These are phyloP conservation scores for Xenosphaeropsis pyriputrescens DNA, from an alignment of 2,329 filamentous ascomycete genomes.

Conservation along the genomic window DNA sequence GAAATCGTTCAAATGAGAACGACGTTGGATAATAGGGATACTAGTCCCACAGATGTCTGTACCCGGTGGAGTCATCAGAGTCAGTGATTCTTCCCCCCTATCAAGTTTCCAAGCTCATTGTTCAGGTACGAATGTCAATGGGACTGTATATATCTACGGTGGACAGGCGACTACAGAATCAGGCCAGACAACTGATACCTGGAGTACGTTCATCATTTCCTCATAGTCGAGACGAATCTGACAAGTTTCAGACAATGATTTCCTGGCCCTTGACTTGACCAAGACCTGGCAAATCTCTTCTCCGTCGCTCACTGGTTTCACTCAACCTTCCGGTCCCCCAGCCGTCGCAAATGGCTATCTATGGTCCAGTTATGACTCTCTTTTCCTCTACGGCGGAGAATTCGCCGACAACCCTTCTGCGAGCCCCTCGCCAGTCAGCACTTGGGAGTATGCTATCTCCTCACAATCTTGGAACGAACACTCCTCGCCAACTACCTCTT, in stretches of 20 bases:
- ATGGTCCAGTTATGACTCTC: conserved; percentile 55
- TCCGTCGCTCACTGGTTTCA: conserved; percentile 45
- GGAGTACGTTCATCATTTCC: conserved; percentile 38
- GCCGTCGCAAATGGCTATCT: conserved; percentile 59
- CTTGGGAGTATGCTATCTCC: conserved; percentile 57
- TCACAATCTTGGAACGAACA: conserved; percentile 48
- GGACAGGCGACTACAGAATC: conserved; percentile 44
- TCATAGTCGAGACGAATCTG: too few species aligned
- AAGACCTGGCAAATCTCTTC: conserved; percentile 55
- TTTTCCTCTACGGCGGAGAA: conserved; percentile 63
- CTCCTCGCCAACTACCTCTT: conserved; percentile 41
- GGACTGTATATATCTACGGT: conserved; percentile 64
- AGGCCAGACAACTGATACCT: conserved; percentile 46
- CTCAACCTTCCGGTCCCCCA: conserved; percentile 53
- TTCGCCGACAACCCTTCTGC: conserved; percentile 48
- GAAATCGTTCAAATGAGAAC: conserved; percentile 16
- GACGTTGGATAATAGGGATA: conserved; percentile 22
- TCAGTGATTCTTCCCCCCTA: conserved; percentile 12
- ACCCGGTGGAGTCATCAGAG: conserved; percentile 53
- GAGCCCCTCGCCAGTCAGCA: conserved; percentile 41
- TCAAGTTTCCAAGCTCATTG: conserved; percentile 6
- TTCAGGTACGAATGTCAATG: conserved; percentile 49
- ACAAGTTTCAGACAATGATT: conserved; percentile 45
- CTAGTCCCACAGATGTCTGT: conserved; percentile 41
- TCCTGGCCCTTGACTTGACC: conserved; percentile 57